Evolutionary conservation across 768 basidiomycete genomes (phyloP), one percentile per base, ranked within the genome.

Genomic region (Auricularia cornea): DNA sequence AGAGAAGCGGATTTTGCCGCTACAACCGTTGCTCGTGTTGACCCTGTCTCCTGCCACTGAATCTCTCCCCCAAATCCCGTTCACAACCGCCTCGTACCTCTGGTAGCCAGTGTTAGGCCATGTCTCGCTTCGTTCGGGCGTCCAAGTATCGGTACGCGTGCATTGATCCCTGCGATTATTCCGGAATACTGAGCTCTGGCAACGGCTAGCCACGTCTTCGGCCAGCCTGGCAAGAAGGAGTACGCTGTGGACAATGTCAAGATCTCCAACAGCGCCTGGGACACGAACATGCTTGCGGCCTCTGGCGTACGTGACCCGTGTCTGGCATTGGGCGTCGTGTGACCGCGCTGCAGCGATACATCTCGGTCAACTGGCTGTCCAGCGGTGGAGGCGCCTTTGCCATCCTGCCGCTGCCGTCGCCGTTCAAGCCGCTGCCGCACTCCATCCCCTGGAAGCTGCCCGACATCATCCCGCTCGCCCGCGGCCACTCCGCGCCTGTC

Each of bases 351-450:
- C 67, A 90, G 84, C 81, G 84, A 77, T 98, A 95, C 75, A 78
- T 98, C 71, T 90, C 90, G 63, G 78, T 98, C 60, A 98, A 98
- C 82, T 98, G 94, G 92, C 92, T 92, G 72, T 82, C 90, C 16
- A 92, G 90, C 0, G 92, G 93, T 23, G 93, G 93, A 26, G 93
- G 93, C 62, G 95, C 97, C 3, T 98, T 98, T 71, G 90, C 88
- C n/a, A 87, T 99, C 71, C 79, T 97, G 3, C 97, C 96, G 0
- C 79, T 94, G 23, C 89, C 90, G 5, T 88, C 86, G 10, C 89
- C 85, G 8, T 91, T 84, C 78, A 75, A 75, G 54, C 73, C 79
- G 0, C 77, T 80, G 59, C 77, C 79, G 3, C 76, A 77, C 68
- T 76, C 68, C 56, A 76, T 95, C 69, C 84, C 87, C 6, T 79